Evolutionary conservation across 139 green algal species (phyloP).

Genomic region (Tetraselmis striata): DNA sequence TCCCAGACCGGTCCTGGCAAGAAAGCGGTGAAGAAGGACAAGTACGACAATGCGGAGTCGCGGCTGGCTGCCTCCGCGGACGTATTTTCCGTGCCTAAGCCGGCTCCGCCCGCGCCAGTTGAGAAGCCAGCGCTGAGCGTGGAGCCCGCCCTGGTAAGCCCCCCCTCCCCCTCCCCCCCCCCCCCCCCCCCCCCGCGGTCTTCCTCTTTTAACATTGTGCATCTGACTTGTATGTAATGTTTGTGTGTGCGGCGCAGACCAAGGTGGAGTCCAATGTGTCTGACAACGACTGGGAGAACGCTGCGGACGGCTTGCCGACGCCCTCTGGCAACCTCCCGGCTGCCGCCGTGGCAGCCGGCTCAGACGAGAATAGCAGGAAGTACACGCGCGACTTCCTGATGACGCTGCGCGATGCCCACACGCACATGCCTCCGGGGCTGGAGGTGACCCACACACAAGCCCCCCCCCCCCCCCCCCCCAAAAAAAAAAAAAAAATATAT

Average conservation of each 20-base stretch:
- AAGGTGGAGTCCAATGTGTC: neutral
- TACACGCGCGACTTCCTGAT: constrained; percentile 27
- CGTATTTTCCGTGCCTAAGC: neutral
- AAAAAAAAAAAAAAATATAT: no score
- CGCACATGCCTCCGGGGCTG: constrained; percentile 4
- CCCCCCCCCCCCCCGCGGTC: no score
- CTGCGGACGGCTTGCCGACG: constrained; percentile 7
- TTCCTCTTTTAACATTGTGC: no score
- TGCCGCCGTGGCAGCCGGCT: neutral
- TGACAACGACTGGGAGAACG: constrained; percentile 7
- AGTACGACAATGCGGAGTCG: constrained; percentile 9
- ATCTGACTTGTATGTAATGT: no score
- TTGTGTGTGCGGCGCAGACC: neutral
- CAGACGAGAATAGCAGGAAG: neutral
- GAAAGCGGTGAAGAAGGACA: constrained; percentile 16
- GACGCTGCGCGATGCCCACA: neutral
- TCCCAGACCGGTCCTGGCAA: neutral
- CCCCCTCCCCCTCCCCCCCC: no score
- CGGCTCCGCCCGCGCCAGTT: neutral
- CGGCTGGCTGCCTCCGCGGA: constrained; percentile 9
- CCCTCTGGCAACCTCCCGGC: neutral
- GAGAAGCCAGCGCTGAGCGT: constrained; percentile 1
- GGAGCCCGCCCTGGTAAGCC: neutral
- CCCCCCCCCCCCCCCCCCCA: no score
- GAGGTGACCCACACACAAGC: no score